Conservation (phyloP, 306 rosid species). For the Cicer cuneatum region DNA sequence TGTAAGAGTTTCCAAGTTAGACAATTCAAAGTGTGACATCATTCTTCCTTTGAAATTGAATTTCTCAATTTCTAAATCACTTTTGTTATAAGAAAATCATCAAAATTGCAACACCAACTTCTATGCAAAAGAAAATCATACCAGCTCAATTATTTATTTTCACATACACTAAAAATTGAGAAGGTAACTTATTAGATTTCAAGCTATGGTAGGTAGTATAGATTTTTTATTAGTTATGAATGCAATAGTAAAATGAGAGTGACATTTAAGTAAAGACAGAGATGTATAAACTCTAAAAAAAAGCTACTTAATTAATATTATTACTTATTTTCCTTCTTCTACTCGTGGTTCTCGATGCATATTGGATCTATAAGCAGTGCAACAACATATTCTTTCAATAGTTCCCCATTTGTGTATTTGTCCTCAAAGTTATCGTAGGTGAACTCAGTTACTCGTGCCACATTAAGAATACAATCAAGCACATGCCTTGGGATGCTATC, state of each 20-base stretch:
- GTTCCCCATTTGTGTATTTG: slow-evolving; percentile 34
- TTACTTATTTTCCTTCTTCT: background rate
- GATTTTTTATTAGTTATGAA: background rate
- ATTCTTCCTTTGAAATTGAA: no score
- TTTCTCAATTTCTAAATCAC: no score
- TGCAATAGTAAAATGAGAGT: background rate
- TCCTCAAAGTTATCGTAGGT: slow-evolving; percentile 37
- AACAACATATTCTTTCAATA: slow-evolving; percentile 25
- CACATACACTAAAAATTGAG: background rate
- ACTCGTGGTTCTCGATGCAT: background rate
- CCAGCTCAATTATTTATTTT: background rate
- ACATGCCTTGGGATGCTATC: slow-evolving; percentile 40
- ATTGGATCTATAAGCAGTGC: slow-evolving; percentile 44
- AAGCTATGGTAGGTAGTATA: background rate
- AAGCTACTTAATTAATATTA: background rate
- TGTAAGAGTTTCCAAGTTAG: no score
- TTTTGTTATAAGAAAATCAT: background rate
- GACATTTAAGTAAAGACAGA: background rate
- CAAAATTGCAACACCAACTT: background rate
- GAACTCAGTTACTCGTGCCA: slow-evolving; percentile 46
- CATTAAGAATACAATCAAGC: slow-evolving; percentile 46
- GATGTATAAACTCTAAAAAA: background rate
- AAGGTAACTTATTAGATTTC: background rate
- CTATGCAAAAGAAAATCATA: background rate
- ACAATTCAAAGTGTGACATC: no score